Evolutionary conservation across 805 yeast species (phyloP), one percentile per base, ranked within the genome.

Genomic region (Barnettozyma wickerhamii): DNA sequence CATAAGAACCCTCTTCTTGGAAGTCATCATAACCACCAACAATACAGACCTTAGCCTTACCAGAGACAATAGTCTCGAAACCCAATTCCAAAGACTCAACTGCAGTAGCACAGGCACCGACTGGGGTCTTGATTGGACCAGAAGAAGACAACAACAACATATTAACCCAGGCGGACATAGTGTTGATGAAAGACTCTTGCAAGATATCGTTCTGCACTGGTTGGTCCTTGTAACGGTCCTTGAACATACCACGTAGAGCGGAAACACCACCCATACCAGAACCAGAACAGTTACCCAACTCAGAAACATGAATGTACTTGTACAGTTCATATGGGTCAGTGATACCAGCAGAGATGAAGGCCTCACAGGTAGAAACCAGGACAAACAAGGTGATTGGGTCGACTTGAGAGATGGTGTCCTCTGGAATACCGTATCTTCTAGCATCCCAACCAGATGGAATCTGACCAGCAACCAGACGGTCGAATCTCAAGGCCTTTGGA

Each of bases 261-360:
- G 84, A 65, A 57, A 91, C 95, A 83, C 99, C 99, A 70, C 99
- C 99, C 95, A 93, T 91, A 79, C 99, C 99, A 42, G 97, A 89
- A 73, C 99, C 99, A 36, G 96, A 84, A 77, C 98, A 90, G 78
- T 91, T 95, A 73, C 99, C 99, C 54, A 93, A 89, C 69, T 93
- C 98, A 35, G 98, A 89, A 43, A 93, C 95, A 66, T 93, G 99
- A 37, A 95, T 95, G 64, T 93, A 95, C 71, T 91, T 83, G 77
- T 93, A 93, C 76, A 95, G 88, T 72, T 93, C 99, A 65, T 89
- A 93, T 50, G 99, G 99, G 64, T 93, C 99, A 45, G 96, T 88
- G 59, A 93, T 72, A 83, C 99, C 99, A 50, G 97, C 78, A 43
- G 91, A 69, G 53, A 93, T 75, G 53, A 93, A 81, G 2, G 98